Base-by-base conservation (phyloP, 139 green algal genomes). In the Volvox africanus region DNA sequence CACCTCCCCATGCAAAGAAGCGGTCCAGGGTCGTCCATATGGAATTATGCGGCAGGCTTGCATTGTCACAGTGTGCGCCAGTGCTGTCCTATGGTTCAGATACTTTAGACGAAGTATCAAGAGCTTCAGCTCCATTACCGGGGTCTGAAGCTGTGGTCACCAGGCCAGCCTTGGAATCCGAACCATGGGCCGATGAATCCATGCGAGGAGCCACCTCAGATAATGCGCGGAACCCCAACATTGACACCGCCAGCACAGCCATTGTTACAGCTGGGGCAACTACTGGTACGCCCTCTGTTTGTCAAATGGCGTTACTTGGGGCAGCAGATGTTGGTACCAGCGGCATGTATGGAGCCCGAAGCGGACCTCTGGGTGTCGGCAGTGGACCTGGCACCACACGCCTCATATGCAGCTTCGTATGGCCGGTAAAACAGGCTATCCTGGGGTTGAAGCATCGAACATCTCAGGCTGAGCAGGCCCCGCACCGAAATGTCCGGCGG, bases 1-100 rank as follows among this genome's bases (percentile, higher is more conserved):
- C 85, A 0, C 85, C 85, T 9, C 85, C 85, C 16, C 85, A 89
- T 20, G 44, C 44, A 55, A 73, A 75, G n/a, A 89, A 89, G 69
- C 69, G 69, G 17, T 33, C 28, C 50, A 67, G 69, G 16, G 17
- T 30, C 6, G 84, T 89, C 21, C 84, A 89, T 19, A 68, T 67
- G 1, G 67, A 81, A 5, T 37, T 35, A 36, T 6, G 17, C 12
- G 17, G 68, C 68, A 89, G 84, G 61, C 36, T 80, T 0, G 26
- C 84, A 12, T 44, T 32, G 75, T 81, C 75, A 19, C 62, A 17
- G n/a, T n/a, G n/a, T n/a, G n/a, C n/a, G n/a, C n/a, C n/a, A n/a
- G n/a, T n/a, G n/a, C n/a, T n/a, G n/a, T n/a, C n/a, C n/a, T n/a
- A n/a, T n/a, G n/a, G n/a, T n/a, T n/a, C n/a, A n/a, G n/a, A n/a